These are phyloP conservation scores for Rosa rugosa DNA, from an alignment of 306 rosid species.

Conservation along the genomic window DNA sequence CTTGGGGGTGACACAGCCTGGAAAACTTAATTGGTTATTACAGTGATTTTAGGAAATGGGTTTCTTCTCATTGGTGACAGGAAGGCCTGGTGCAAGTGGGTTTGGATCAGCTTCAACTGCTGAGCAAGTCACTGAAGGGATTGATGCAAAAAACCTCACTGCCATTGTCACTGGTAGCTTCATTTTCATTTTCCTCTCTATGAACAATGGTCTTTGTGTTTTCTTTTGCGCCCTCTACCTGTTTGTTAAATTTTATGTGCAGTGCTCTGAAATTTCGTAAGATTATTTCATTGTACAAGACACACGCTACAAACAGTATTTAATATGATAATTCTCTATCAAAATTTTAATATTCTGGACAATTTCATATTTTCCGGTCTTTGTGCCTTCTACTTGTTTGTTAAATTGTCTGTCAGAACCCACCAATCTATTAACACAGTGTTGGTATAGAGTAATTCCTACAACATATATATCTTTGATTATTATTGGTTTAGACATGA, in stretches of 20 bases:
- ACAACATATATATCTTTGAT: background rate
- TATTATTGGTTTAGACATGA: background rate
- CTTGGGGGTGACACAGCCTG: background rate
- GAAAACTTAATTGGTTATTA: background rate
- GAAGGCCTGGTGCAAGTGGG: conserved; percentile 72
- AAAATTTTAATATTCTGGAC: no score
- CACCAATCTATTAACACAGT: background rate
- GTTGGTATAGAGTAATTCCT: background rate
- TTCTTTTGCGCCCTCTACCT: background rate
- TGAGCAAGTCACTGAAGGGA: conserved; percentile 69
- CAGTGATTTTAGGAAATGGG: conserved; percentile 26
- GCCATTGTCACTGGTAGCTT: conserved; percentile 67
- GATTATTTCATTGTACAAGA: background rate
- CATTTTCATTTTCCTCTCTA: background rate
- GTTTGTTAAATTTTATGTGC: background rate
- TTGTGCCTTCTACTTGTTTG: background rate
- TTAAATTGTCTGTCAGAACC: background rate
- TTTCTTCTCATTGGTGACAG: conserved; percentile 59
- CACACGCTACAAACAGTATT: background rate
- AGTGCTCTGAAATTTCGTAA: background rate
- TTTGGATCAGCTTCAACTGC: conserved; percentile 93
- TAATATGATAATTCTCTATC: no score
- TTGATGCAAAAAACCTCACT: conserved; percentile 66
- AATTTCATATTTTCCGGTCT: background rate
- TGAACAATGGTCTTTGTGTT: background rate